Conservation (phyloP, 164 flowering plant species). For the Sedum album region DNA sequence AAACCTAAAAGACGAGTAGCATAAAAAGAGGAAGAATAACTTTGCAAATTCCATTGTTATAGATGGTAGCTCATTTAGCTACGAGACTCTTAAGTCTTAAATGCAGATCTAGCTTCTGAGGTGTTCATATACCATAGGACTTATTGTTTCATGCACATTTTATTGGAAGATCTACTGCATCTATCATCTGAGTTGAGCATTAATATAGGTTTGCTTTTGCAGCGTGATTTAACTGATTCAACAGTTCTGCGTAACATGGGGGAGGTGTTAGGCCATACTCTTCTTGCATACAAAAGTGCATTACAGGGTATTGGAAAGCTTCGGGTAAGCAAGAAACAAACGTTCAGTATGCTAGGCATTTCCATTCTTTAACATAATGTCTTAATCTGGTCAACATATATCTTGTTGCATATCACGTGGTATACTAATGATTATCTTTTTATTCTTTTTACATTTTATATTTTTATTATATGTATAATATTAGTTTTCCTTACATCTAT, state of each 20-base stretch:
- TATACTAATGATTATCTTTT: too few relatives aligned
- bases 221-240: slow-evolving; percentile 98
- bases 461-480: too few relatives aligned
- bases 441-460: too few relatives aligned
- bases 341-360: not conserved
- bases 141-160: not conserved
- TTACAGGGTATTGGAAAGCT: slow-evolving; percentile 81
- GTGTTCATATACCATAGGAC: not conserved
- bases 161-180: not conserved
- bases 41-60: not conserved
- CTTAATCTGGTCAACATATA: too few relatives aligned
- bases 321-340: slow-evolving; percentile 41
- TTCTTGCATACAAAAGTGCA: slow-evolving; percentile 85
- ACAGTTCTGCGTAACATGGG: slow-evolving; percentile 95
- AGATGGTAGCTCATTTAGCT: not conserved
- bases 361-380: not conserved
- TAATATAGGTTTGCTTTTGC: slow-evolving; percentile 16
- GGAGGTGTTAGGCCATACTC: slow-evolving; percentile 74
- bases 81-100: not conserved
- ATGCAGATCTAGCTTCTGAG: not conserved
- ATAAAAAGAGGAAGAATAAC: not conserved
- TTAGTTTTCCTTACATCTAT: too few relatives aligned
- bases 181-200: not conserved
- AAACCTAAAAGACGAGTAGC: not conserved
- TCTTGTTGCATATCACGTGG: too few relatives aligned